phyloP scores from a whole-genome alignment of 2,329 filamentous ascomycete species.

The Sporothrix phasma region DNA sequence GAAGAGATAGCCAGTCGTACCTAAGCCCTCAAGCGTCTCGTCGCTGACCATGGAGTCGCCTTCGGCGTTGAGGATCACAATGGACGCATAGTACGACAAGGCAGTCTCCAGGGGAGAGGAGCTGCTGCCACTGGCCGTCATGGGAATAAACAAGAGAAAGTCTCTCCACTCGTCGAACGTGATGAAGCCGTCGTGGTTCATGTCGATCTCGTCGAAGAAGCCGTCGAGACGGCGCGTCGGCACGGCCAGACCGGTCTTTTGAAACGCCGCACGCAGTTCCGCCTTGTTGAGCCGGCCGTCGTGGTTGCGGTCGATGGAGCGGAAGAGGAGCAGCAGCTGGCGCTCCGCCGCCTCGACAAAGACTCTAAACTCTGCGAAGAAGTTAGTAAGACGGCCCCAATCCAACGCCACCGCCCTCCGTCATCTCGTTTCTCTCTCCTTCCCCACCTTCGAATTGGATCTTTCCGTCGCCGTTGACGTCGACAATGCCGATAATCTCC shows the following conservation, averaged over 20 bases:
- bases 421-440: not conserved
- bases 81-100: conserved; percentile 82
- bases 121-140: conserved; percentile 48
- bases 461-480: conserved; percentile 73
- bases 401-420: not conserved
- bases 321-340: conserved; percentile 73
- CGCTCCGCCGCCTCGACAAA: conserved; percentile 84
- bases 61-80: conserved; percentile 82
- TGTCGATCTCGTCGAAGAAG: conserved; percentile 86
- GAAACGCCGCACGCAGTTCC: conserved; percentile 74
- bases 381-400: no score
- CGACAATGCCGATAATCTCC: conserved; percentile 71
- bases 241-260: conserved; percentile 66
- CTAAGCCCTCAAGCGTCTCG: conserved; percentile 84
- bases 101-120: conserved; percentile 70
- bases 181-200: conserved; percentile 78
- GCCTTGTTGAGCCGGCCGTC: conserved; percentile 78
- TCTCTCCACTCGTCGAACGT: conserved; percentile 94
- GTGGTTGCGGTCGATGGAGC: conserved; percentile 73
- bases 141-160: conserved; percentile 83
- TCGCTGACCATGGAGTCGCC: conserved; percentile 89
- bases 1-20: conserved; percentile 68
- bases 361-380: conserved; percentile 72
- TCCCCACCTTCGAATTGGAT: conserved; percentile 79
- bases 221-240: conserved; percentile 65